Base-by-base conservation (phyloP, 1,284 basidiomycete species). In the Flammula alnicola region DNA sequence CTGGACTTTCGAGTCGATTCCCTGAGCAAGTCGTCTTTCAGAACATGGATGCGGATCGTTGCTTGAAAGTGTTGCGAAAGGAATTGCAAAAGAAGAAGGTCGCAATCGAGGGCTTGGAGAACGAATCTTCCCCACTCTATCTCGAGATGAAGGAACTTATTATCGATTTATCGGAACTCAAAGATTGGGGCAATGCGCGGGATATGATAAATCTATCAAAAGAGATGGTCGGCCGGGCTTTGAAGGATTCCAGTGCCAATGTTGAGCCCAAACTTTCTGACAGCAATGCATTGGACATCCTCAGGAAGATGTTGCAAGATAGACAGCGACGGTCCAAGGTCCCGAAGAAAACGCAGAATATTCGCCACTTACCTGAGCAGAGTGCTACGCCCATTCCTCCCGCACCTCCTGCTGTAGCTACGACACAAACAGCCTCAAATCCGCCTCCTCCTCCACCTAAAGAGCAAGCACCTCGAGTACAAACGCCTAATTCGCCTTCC, bases 1-100 rank as follows among this genome's bases (percentile, higher is more conserved):
- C 75, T 3, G 85, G 84, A 0, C 69, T 87, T 11, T 76, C 83
- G 5, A 86, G 85, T 66, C 80, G 85, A 12, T 87, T 87, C 70
- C 76, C 83, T 1, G 80, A 84, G 30, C 76, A 80, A 49, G 69
- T 87, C 22, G 49, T 67, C 27, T 84, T 87, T 69, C 49, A 56
- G 12, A 78, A 85, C 56, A 76, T 87, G 68, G 45, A 63, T 17
- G 69, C 82, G 6, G 65, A 69, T 11, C 62, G 74, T 19, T 85
- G 83, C 56, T 60, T 86, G 41, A 55, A 75, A 40, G 64, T 87
- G 7, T 63, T 87, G 16, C 58, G 64, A 25, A 72, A 69, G 44
- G 70, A 78, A 49, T 63, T 87, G 26, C 55, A 57, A 46, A 79
- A 77, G 64, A 66, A 70, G 20, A 52, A 66, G 0, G 67, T 84